Percentiles rank a stretch among this genome's conserved stretches.
These are phyloP conservation scores for Flaveria sonorensis DNA, from an alignment of 129 eudicot species.

Conservation along the genomic window DNA sequence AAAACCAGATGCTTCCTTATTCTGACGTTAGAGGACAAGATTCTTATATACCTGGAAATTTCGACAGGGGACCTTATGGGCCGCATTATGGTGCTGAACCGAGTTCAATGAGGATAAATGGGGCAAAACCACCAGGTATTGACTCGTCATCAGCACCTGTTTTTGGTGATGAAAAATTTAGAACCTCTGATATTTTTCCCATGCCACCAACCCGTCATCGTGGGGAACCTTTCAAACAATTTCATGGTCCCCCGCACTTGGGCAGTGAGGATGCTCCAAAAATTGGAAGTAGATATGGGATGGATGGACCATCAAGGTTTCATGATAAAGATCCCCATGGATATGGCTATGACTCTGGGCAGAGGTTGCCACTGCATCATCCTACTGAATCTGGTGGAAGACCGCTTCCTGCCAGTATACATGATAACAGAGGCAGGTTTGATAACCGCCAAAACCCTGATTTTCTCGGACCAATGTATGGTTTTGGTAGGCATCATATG, in stretches of 20 bases:
- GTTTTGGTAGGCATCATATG: conserved; percentile 57
- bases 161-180: conserved; percentile 51
- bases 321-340: conserved; percentile 57
- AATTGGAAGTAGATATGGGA: conserved; percentile 38
- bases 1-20: conserved; percentile 47
- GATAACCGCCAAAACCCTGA: conserved; percentile 44
- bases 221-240: conserved; percentile 41
- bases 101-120: conserved; percentile 42
- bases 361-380: conserved; percentile 49
- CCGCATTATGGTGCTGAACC: conserved; percentile 48
- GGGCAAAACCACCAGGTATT: conserved; percentile 40
- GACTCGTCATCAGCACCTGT: conserved; percentile 44
- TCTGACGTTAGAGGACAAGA: conserved; percentile 47
- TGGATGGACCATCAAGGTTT: conserved; percentile 48
- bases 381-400: conserved; percentile 48
- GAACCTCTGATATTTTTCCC: conserved; percentile 31
- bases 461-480: conserved; percentile 56
- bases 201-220: conserved; percentile 40
- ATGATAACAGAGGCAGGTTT: conserved; percentile 47
- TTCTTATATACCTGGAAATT: conserved; percentile 43
- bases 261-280: conserved; percentile 43
- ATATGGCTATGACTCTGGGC: conserved; percentile 43
- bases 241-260: conserved; percentile 48
- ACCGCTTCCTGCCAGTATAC: conserved; percentile 36
- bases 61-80: conserved; percentile 53